These are phyloP conservation scores for Fusarium nanum DNA, from an alignment of 2,329 filamentous ascomycete species.

Conservation along the genomic window DNA sequence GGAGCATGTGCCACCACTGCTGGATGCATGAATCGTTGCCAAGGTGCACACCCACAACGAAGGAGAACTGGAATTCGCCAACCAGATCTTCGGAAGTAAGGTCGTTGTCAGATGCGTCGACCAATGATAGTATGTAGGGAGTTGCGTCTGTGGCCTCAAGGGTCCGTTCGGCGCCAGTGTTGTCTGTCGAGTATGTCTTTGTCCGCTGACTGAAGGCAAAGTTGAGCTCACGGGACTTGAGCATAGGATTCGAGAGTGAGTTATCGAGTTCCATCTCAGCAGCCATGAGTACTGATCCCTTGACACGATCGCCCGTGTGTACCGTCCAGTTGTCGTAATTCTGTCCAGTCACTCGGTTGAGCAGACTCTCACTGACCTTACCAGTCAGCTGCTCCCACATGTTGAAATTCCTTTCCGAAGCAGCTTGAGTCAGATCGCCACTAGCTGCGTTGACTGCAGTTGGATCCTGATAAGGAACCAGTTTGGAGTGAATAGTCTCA, in stretches of 20 bases:
- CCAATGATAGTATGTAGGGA: slow-evolving; percentile 56
- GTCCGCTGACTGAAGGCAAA: slow-evolving; percentile 61
- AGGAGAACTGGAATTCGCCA: slow-evolving; percentile 71
- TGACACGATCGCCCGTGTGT: slow-evolving; percentile 65
- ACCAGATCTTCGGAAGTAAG: slow-evolving; percentile 59
- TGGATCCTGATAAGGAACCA: slow-evolving; percentile 60
- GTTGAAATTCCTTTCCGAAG: slow-evolving; percentile 44
- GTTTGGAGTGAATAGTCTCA: slow-evolving; percentile 52
- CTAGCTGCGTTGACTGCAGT: slow-evolving; percentile 39
- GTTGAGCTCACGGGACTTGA: slow-evolving; percentile 56
- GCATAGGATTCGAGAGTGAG: slow-evolving; percentile 50
- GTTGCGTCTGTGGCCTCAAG: slow-evolving; percentile 62
- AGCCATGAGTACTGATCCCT: slow-evolving; percentile 55
- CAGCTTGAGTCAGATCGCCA: slow-evolving; percentile 33
- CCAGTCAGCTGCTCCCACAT: slow-evolving; percentile 67
- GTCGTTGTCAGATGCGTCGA: slow-evolving; percentile 48
- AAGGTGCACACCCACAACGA: slow-evolving; percentile 67
- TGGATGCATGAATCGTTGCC: slow-evolving; percentile 70
- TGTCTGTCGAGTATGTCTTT: slow-evolving; percentile 56
- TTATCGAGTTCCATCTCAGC: slow-evolving; percentile 55
- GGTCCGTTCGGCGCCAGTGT: slow-evolving; percentile 54
- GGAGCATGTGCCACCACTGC: slow-evolving; percentile 70
- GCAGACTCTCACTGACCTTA: slow-evolving; percentile 58
- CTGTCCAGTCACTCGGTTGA: slow-evolving; percentile 61
- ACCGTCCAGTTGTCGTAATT: slow-evolving; percentile 61